Conservation (phyloP, 192 early-diverging fungal species). For the Geranomyces variabilis region DNA sequence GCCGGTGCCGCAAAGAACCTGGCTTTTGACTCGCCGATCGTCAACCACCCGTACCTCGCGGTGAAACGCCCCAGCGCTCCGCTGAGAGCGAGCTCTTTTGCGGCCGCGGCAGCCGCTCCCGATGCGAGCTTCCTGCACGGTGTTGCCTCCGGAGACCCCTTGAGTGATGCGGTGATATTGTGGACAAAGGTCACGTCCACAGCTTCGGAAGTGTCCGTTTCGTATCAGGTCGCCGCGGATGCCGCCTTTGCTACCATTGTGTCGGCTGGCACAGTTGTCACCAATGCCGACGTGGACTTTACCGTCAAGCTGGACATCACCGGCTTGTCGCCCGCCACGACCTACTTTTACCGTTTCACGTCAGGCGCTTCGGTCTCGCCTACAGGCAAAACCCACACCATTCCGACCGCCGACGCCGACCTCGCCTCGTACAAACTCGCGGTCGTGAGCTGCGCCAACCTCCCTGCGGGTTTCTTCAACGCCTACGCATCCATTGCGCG, state of each 20-base stretch:
- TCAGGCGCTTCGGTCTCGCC: slow-evolving; percentile 5
- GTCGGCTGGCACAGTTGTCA: slow-evolving; percentile 27
- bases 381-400: slow-evolving; percentile 42
- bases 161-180: slow-evolving; percentile 35
- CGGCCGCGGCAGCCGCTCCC: neutral
- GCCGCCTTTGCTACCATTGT: slow-evolving; percentile 21
- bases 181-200: slow-evolving; percentile 47
- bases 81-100: neutral
- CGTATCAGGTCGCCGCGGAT: slow-evolving; percentile 25
- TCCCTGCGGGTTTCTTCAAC: slow-evolving; percentile 46
- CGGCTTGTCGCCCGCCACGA: slow-evolving; percentile 37
- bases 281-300: slow-evolving; percentile 39
- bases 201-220: slow-evolving; percentile 8
- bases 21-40: slow-evolving; percentile 18
- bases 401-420: slow-evolving; percentile 31
- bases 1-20: neutral
- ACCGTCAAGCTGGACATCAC: slow-evolving; percentile 47
- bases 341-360: slow-evolving; percentile 43
- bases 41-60: slow-evolving; percentile 15
- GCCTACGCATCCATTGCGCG: slow-evolving; percentile 38
- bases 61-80: no score
- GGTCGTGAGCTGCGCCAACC: slow-evolving; percentile 44
- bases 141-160: slow-evolving; percentile 43
- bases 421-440: slow-evolving; percentile 33
- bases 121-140: slow-evolving; percentile 34